These are phyloP conservation scores for Lippia alba DNA, from an alignment of 305 asterid species.

Conservation along the genomic window DNA sequence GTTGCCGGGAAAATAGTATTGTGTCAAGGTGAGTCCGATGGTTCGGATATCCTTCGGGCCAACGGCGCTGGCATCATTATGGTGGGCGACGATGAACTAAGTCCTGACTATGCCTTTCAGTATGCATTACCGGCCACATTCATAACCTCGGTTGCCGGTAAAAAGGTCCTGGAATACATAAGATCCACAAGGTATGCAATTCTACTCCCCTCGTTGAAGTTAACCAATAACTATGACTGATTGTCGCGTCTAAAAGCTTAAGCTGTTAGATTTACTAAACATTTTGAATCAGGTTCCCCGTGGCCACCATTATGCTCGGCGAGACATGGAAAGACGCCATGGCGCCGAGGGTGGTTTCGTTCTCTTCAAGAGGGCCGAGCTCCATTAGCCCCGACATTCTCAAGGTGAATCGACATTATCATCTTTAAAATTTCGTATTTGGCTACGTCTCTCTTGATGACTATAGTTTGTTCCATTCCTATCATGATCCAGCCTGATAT, in stretches of 20 bases:
- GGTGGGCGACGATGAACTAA: not conserved
- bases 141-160: conserved; percentile 17
- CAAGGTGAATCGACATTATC: conserved; percentile 37
- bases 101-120: conserved; percentile 29
- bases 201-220: not conserved
- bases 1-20: conserved; percentile 38
- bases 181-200: conserved; percentile 22
- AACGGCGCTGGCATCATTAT: conserved; percentile 30
- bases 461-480: not conserved
- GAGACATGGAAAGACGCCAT: conserved; percentile 40
- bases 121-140: conserved; percentile 32
- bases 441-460: too few relatives aligned
- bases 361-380: conserved; percentile 54
- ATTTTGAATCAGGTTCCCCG: conserved; percentile 35
- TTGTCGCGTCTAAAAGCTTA: not conserved
- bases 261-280: not conserved
- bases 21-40: conserved; percentile 20
- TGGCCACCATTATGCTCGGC: conserved; percentile 41
- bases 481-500: conserved; percentile 46
- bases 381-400: conserved; percentile 44
- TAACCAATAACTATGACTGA: not conserved
- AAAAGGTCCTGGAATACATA: conserved; percentile 32
- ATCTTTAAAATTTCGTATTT: not conserved
- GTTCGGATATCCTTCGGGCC: conserved; percentile 9
- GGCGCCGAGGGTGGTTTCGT: conserved; percentile 48